Evolutionary conservation across 495 filamentous ascomycete genomes (phyloP), one percentile per base, ranked within the genome.

Genomic region (Talaromyces adpressus): DNA sequence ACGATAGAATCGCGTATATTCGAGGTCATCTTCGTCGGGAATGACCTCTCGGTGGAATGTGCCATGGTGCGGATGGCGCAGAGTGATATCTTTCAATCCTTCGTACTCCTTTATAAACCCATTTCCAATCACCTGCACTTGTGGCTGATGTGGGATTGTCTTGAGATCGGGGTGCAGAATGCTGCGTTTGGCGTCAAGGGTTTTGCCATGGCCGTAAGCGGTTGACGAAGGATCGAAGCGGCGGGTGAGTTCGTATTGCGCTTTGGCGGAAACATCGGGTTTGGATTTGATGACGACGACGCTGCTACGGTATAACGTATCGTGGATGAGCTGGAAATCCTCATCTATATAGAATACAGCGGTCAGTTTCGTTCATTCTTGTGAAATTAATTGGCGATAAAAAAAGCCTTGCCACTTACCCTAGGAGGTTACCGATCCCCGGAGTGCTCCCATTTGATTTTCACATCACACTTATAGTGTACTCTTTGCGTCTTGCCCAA

Each of bases 51-150:
- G 83, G 71, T 91, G 88, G 71, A 91, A 91, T 18, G 84, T 89
- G 61, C 79, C 81, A 77, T 91, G 88, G 67, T 91, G 88, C 0
- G 89, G 89, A 69, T 91, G 89, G 61, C 77, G 77, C n/a, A 91
- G 79, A 41, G 77, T 81, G 68, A 91, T 79, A 70, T 91, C 79
- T 61, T 81, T 70, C 4, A 91, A 76, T 0, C 88, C 88, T 70
- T 91, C 87, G 63, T 89, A 91, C 3, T 78, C 75, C 3, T 81
- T 70, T 1, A 91, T 77, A 65, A 80, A 77, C 16, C 89, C 88
- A 70, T 91, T 90, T 49, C 89, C 89, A 67, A 91, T 91, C 53
- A 91, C 84, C 66, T 91, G 89, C 5, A 91, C 88, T 71, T 91
- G 87, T 9, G 88, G 88, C 69, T 91, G 88, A 72, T 89, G 87